Evolutionary conservation across 208 protist species (phyloP), one percentile per base, ranked within the genome.

Genomic region (Trypanosoma avium): DNA sequence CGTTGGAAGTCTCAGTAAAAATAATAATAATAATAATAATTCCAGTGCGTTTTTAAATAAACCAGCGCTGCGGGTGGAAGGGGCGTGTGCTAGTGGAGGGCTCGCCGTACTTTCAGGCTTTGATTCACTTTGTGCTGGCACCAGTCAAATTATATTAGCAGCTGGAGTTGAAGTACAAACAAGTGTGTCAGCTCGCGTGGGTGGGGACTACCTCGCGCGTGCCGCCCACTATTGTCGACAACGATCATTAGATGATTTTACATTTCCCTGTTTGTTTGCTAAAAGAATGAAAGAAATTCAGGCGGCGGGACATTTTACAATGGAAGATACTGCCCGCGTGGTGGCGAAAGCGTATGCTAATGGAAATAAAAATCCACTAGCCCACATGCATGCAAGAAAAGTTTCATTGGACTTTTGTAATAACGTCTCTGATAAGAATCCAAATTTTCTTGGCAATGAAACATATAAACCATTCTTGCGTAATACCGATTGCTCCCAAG

Each of bases 151-250:
- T 8, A 68, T 70, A 2, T 67, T 97, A 3, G 88, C 82, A 0
- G 77, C 90, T 8, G 93, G 93, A n/a, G 88, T 81, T 2, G 93
- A 97, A 70, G 89, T 96, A 43, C 90, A 96, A 58, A 97, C 86
- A 45, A 95, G 86, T 8, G 86, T 84, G 4, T 79, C 67, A 13
- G 79, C 93, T 10, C 75, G 88, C 30, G 79, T 92, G 13, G 90
- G 89, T 26, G 90, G 83, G 6, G 88, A 95, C 79, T 93, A 92
- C 66, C 73, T 97, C n/a, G 93, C 93, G n/a, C 81, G 87, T 19
- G 90, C 93, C 17, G 73, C 90, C 0, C 64, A 97, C 78, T 97
- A 96, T 76, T 57, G 62, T 29, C 79, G 84, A 0, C 93, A 97
- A 82, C 86, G 93, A 46, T 19, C 60, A 22, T 32, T 97, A 24